Evolutionary conservation across 1,284 basidiomycete genomes (phyloP), one percentile per base, ranked within the genome.

Genomic region (Lentinula novae-zelandiae): DNA sequence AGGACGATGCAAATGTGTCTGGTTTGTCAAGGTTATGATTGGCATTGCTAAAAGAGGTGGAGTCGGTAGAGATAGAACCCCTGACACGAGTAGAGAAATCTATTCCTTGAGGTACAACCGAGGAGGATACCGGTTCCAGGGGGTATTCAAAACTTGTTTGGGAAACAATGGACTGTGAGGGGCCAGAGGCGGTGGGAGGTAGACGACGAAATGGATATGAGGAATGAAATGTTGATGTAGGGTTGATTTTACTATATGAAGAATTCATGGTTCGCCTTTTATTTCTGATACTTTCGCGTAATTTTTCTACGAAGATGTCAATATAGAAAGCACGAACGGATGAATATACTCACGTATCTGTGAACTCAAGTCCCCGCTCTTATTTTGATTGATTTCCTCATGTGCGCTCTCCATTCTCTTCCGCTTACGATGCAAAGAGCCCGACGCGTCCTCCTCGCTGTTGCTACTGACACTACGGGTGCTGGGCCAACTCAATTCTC

Each of bases 231-330:
- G 27, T 49, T 13, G 57, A 53, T 17, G 50, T 55, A 39, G 59
- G 53, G 17, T 53, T 40, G 50, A 52, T 61, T 53, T 38, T 61
- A 59, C n/a, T 60, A 61, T 44, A 58, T 60, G 39, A 64, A 6
- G 69, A 68, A 8, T 70, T 67, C 12, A 74, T 57, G 3, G 71
- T 72, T 31, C 71, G 71, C 20, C 73, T 73, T 62, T 75, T 75
- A 9, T 70, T 27, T 31, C 36, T 51, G 60, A 48, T 58, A 62
- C 70, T 74, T 20, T 46, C 27, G 15, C 51, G 52, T 22, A 46
- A 15, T 51, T 50, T 59, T 40, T 59, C 39, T 51, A n/a, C 34
- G n/a, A 36, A 27, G 46, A 40, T 34, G 13, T 50, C 27, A 50
- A 50, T 40, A 7, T 22, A 1, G 17, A 34, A 42, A 5, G 10